Evolutionary conservation across 164 flowering plant species (phyloP), one percentile per base, ranked within the genome.

Genomic region (Euptelea pleiosperma): DNA sequence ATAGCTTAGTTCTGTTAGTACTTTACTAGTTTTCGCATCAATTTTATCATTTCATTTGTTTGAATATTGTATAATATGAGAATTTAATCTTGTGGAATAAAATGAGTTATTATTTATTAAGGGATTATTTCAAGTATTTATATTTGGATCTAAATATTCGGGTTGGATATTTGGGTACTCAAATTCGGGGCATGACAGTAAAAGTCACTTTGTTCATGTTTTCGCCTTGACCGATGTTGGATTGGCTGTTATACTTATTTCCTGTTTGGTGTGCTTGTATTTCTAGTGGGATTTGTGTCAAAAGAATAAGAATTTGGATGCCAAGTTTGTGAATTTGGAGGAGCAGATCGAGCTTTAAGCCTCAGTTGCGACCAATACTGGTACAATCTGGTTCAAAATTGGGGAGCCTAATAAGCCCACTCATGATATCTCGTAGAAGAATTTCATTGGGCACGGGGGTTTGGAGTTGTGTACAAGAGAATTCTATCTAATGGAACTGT

Each of bases 391-490:
- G 87, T 83, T 83, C 60, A 73, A 74, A 21, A 70, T 79, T 28
- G 58, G 64, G 28, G 89, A 88, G 18, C 80, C 85, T 47, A 81
- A 77, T 70, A 74, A 44, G 58, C 87, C 95, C 0, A 87, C 91
- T 0, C 61, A 76, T 36, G 64, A 73, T 6, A 85, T 87, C 60
- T 84, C 91, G 3, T 67, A 63, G 56, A 75, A 63, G 74, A 87
- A 81, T 62, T 74, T 81, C 28, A 74, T 87, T 6, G 89, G 95
- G 5, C 65, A 69, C 56, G 91, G 95, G 1, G 83, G 86, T 9
- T 81, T 71, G 95, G 95, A 2, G 6, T 79, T 43, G 95, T 87
- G 35, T 83, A 84, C 63, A 82, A 79, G 61, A 91, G 95, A 44
- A 56, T 39, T 11, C 54, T 87, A 31, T 47, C 71, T 0, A 82